A percentile compares a stretch with the other conserved stretches of the same genome.
These are phyloP conservation scores for Platanthera guangdongensis DNA, from an alignment of 106 monocot species.

Conservation along the genomic window DNA sequence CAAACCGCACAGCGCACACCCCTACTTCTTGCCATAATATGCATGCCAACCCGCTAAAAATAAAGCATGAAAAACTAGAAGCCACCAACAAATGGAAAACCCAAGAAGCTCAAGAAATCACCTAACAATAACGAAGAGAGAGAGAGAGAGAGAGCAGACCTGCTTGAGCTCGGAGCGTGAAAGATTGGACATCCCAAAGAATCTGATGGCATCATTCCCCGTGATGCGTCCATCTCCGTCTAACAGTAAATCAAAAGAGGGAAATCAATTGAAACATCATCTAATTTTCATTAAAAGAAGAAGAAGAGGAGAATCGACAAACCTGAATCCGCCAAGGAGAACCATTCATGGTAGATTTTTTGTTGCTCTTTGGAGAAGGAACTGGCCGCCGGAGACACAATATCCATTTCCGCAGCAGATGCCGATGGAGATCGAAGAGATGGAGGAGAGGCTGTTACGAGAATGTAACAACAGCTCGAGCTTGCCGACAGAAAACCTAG, in stretches of 20 bases:
- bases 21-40: background rate
- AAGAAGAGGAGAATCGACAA: background rate
- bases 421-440: background rate
- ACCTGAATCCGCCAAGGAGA: constrained; percentile 72
- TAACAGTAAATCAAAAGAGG: constrained; percentile 3
- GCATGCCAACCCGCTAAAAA: background rate
- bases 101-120: background rate
- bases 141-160: constrained; percentile 20
- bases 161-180: constrained; percentile 69
- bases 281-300: background rate
- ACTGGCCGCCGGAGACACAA: constrained; percentile 10
- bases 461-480: background rate
- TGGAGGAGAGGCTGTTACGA: background rate
- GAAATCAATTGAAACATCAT: background rate
- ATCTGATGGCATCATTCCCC: constrained; percentile 59
- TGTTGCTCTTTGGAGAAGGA: constrained; percentile 46
- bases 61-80: background rate
- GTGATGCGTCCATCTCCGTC: constrained; percentile 82
- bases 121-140: background rate
- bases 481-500: constrained; percentile 4
- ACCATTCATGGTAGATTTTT: constrained; percentile 63
- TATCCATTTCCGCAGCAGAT: constrained; percentile 19
- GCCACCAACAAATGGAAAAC: background rate
- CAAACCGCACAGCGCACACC: background rate
- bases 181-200: constrained; percentile 68